Evolutionary conservation across 202 grass and related monocot species (phyloP).

Genomic region (Elaeis oleifera): DNA sequence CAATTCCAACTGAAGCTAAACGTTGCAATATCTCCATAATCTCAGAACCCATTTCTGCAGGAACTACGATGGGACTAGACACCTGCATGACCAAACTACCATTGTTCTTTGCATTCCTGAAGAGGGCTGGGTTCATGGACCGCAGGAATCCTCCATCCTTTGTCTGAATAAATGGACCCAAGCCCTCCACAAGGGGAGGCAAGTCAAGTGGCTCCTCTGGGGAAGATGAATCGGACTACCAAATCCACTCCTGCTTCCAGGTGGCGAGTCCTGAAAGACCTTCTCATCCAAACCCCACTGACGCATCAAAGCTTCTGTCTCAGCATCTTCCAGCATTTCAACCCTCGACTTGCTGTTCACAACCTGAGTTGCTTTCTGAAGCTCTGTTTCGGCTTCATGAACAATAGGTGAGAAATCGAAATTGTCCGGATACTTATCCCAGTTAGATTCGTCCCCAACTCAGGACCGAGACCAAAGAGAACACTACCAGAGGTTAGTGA

Average conservation of each 20-base stretch:
- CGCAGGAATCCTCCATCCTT: slow-evolving; percentile 76
- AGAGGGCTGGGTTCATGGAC: slow-evolving; percentile 66
- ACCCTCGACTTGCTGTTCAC: slow-evolving; percentile 42
- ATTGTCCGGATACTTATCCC: slow-evolving; percentile 33
- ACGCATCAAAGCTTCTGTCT: slow-evolving; percentile 87
- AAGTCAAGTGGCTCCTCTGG: slow-evolving; percentile 47
- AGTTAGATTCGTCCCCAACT: slow-evolving; percentile 29
- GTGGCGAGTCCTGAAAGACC: slow-evolving; percentile 64
- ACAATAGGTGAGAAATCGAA: slow-evolving; percentile 66
- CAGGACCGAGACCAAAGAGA: slow-evolving; percentile 57
- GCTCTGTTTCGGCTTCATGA: slow-evolving; percentile 59
- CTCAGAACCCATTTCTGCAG: slow-evolving; percentile 90
- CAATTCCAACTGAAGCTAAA: slow-evolving; percentile 86
- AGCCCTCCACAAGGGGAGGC: slow-evolving; percentile 55
- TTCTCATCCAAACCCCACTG: slow-evolving; percentile 64
- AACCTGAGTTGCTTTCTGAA: slow-evolving; percentile 37
- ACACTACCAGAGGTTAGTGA: slow-evolving; percentile 47
- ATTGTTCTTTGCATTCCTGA: slow-evolving; percentile 79
- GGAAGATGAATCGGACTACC: slow-evolving; percentile 67
- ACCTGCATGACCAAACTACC: slow-evolving; percentile 88
- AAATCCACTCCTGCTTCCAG: slow-evolving; percentile 48
- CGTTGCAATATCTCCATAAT: slow-evolving; percentile 89
- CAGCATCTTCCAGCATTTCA: slow-evolving; percentile 71
- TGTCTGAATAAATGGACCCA: slow-evolving; percentile 85
- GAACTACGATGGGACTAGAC: slow-evolving; percentile 75